Evolutionary conservation across 2,329 filamentous ascomycete genomes (phyloP).

Genomic region (Ambrosiella beaveri): DNA sequence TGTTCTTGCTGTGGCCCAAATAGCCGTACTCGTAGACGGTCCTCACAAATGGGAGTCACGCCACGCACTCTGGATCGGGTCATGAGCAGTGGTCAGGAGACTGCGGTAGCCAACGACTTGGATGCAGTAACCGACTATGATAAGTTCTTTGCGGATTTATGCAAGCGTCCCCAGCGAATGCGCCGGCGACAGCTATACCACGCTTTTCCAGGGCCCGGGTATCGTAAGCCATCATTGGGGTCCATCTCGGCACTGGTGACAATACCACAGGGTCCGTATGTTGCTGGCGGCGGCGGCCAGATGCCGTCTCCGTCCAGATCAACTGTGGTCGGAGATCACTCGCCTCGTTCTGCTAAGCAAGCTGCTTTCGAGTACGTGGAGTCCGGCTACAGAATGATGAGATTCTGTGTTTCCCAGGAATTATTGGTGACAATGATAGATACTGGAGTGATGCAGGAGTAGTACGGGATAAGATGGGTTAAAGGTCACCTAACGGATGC

Average conservation of each 20-base stretch:
- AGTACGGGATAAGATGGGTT: no score
- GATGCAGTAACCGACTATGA: neutral
- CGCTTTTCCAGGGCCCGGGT: neutral
- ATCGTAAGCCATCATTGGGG: neutral
- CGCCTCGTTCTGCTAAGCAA: constrained; percentile 9
- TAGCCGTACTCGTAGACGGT: no score
- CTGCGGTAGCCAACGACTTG: neutral
- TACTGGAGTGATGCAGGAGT: no score
- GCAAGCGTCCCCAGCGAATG: neutral
- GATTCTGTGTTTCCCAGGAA: neutral
- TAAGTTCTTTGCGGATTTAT: neutral
- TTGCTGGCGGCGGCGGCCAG: neutral
- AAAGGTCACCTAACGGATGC: no score
- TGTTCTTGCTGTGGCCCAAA: neutral
- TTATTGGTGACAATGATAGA: no score
- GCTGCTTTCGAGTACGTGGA: constrained; percentile 11
- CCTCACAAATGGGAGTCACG: neutral
- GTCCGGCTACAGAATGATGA: neutral
- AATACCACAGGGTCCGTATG: neutral
- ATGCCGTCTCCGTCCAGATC: constrained; percentile 1
- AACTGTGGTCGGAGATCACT: constrained; percentile 1
- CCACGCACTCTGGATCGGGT: neutral
- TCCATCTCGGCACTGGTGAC: neutral
- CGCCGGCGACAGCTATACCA: neutral
- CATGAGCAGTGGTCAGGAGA: neutral